phyloP scores from a whole-genome alignment of 2,329 filamentous ascomycete species.

The Fusarium nodosum region DNA sequence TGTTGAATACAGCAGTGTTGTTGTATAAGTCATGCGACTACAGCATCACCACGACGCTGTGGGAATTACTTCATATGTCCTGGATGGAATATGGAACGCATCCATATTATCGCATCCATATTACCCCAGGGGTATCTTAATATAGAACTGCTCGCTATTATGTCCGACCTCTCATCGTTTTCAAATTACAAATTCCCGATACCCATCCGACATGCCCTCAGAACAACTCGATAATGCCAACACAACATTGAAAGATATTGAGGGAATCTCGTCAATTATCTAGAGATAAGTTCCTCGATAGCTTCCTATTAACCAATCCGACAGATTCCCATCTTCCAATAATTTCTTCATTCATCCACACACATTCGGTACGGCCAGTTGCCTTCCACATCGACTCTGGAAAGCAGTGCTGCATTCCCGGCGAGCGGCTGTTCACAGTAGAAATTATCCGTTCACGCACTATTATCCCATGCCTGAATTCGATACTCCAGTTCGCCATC shows the following conservation, averaged over 20 bases:
- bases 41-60: too few relatives aligned
- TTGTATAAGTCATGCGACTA: too few relatives aligned
- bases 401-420: background rate
- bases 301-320: background rate
- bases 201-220: background rate
- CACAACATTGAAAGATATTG: too few relatives aligned
- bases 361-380: background rate
- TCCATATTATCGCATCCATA: background rate
- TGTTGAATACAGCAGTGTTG: too few relatives aligned
- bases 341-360: background rate
- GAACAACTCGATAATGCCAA: background rate
- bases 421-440: background rate
- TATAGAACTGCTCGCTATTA: too few relatives aligned
- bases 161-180: background rate
- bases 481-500: background rate
- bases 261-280: too few relatives aligned
- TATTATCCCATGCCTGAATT: background rate
- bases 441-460: background rate
- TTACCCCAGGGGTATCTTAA: background rate
- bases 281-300: background rate
- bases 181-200: too few relatives aligned
- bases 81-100: background rate
- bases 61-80: background rate
- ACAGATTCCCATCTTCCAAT: background rate
- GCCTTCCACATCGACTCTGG: too few relatives aligned